Percentiles rank a stretch among this genome's conserved stretches.
Evolutionary conservation across 169 alveolate species (phyloP).

Genomic region (Eimeria praecox): DNA sequence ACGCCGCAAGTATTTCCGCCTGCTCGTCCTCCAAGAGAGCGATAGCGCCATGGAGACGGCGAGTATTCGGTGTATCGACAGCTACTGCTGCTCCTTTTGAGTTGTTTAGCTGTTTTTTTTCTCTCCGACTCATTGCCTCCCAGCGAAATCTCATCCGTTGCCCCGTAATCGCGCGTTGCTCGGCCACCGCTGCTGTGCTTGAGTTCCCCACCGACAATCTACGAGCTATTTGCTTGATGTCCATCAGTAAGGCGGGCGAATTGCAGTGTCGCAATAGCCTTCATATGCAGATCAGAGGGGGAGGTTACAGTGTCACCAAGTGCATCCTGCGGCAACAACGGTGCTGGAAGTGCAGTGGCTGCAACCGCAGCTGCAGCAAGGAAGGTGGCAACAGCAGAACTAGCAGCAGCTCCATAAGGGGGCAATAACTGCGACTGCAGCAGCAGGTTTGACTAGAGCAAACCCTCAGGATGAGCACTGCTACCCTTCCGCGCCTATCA

Average conservation of each 20-base stretch:
- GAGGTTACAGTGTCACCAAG: constrained; percentile 4
- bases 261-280: background rate
- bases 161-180: background rate
- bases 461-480: constrained; percentile 36
- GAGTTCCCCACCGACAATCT: background rate
- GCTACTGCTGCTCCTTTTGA: background rate
- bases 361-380: constrained; percentile 29
- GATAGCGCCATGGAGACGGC: constrained; percentile 60
- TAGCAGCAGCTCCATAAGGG: background rate
- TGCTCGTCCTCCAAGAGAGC: constrained; percentile 55
- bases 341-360: constrained; percentile 13
- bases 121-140: background rate
- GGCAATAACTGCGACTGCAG: background rate
- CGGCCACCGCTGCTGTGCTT: background rate
- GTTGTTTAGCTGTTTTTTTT: background rate
- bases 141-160: background rate
- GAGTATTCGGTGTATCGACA: constrained; percentile 41
- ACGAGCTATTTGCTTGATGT: background rate
- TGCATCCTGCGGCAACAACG: background rate
- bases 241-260: background rate
- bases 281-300: background rate
- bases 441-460: constrained; percentile 4
- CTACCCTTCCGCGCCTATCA: background rate
- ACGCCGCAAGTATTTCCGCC: constrained; percentile 16
- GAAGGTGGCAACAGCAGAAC: background rate